Conservation (phyloP, 306 rosid species). For the Morella rubra region DNA sequence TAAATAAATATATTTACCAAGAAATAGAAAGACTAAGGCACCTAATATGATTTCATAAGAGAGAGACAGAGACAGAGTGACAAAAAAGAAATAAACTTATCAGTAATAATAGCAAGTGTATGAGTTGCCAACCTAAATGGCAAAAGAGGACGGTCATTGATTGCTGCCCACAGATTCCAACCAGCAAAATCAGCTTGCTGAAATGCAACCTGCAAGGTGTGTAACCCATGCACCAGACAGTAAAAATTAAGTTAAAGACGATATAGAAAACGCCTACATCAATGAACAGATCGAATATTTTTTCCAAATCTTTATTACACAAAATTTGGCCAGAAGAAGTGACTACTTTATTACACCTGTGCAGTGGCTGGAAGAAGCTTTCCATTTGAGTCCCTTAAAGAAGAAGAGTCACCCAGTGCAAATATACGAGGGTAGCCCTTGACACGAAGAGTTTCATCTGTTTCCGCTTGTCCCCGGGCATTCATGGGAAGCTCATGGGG, state of each 20-base stretch:
- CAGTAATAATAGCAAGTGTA: slow-evolving; percentile 17
- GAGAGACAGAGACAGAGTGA: background rate
- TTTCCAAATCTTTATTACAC: background rate
- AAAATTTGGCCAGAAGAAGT: slow-evolving; percentile 17
- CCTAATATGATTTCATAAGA: background rate
- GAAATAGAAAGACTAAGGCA: background rate
- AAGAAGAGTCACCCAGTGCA: slow-evolving; percentile 91
- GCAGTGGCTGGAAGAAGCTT: slow-evolving; percentile 95
- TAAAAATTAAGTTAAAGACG: background rate
- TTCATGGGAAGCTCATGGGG: slow-evolving; percentile 74
- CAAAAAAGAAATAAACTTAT: background rate
- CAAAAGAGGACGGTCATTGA: slow-evolving; percentile 89
- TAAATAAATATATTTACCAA: too few relatives aligned
- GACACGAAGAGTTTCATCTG: slow-evolving; percentile 96
- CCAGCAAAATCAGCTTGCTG: slow-evolving; percentile 98
- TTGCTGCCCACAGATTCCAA: slow-evolving; percentile 98
- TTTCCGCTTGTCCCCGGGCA: slow-evolving; percentile 87
- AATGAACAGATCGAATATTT: background rate
- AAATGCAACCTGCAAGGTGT: slow-evolving; percentile 71
- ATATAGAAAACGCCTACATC: background rate
- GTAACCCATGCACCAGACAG: slow-evolving; percentile 24
- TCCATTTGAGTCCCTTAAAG: slow-evolving; percentile 81
- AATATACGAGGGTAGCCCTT: slow-evolving; percentile 98
- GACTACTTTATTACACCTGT: slow-evolving; percentile 47
- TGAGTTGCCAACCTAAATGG: slow-evolving; percentile 65